Evolutionary conservation across 169 alveolate species (phyloP), one percentile per base, ranked within the genome.

Genomic region (Plasmodium gallinaceum): DNA sequence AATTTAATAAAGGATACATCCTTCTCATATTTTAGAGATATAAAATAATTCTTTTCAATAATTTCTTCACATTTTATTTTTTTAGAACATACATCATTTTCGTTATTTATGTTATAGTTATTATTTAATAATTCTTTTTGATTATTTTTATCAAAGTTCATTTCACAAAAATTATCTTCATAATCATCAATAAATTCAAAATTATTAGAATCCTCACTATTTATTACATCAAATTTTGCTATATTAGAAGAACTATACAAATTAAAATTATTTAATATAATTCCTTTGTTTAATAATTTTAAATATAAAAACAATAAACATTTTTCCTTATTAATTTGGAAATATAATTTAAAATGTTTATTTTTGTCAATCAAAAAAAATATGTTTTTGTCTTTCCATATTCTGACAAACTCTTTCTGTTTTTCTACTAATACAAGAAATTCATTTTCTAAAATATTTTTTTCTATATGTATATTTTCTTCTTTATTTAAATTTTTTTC

Each of bases 301-400:
- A 68, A 5, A 69, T 57, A 54, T 14, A 68, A 83, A 68, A 71
- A 46, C 42, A 54, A 48, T 45, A 58, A 8, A 18, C 46, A 26
- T 0, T 83, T 22, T 0, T 68, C 91, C 2, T 52, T 46, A 12
- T 7, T 0, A 18, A 54, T 2, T 7, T 83, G 46, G 5, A 68
- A 83, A 62, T 83, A 83, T 69, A 83, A 52, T 22, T 58, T 83
- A 7, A 69, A 1, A 24, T 83, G 73, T 16, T 43, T 51, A 83
- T 48, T 69, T 48, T 52, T 14, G 60, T 72, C 32, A 4, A 69
- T 58, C 5, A 68, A 48, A 39, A 52, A 72, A 32, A 83, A 69
- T 9, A 39, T 16, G 0, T 39, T 37, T 46, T 54, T 57, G 7
- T 68, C 12, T 12, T 32, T 83, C 74, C 72, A 51, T 48, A 24